Evolutionary conservation across 208 protist genomes (phyloP).

Genomic region (Trichomonas vaginalis): DNA sequence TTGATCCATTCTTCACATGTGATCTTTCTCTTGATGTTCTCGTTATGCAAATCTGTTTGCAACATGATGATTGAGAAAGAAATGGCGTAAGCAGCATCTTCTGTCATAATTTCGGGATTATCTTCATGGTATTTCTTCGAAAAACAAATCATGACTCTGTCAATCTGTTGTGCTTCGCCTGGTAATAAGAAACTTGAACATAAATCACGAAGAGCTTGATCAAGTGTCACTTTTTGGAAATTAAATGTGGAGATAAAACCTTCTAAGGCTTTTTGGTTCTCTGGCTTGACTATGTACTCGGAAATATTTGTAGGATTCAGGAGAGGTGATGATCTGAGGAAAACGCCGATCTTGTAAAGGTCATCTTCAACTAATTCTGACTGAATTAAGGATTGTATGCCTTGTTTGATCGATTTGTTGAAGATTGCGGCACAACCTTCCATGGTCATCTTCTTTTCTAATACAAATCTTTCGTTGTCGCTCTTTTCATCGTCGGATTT

Average conservation of each 20-base stretch:
- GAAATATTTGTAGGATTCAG: background rate
- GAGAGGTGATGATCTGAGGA: background rate
- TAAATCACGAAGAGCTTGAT: background rate
- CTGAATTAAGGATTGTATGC: background rate
- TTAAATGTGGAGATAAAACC: background rate
- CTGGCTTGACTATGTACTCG: background rate
- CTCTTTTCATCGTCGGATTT: background rate
- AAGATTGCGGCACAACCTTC: background rate
- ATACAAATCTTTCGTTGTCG: background rate
- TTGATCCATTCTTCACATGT: slow-evolving; percentile 30
- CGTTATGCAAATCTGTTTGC: slow-evolving; percentile 23
- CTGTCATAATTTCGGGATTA: background rate
- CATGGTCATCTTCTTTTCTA: background rate
- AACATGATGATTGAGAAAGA: slow-evolving; percentile 25
- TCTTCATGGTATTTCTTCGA: background rate
- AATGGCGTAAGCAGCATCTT: slow-evolving; percentile 6
- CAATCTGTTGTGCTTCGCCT: slow-evolving; percentile 25
- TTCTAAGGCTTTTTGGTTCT: background rate
- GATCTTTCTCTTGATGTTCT: slow-evolving; percentile 35
- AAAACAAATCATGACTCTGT: background rate
- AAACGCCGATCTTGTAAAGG: background rate
- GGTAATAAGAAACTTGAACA: background rate
- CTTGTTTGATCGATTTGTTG: background rate
- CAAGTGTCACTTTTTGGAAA: background rate
- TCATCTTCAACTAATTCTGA: background rate